A percentile compares a stretch with the other conserved stretches of the same genome.
Conservation (phyloP, 495 filamentous ascomycete genomes). For the Hypoxylon crocopeplum region DNA sequence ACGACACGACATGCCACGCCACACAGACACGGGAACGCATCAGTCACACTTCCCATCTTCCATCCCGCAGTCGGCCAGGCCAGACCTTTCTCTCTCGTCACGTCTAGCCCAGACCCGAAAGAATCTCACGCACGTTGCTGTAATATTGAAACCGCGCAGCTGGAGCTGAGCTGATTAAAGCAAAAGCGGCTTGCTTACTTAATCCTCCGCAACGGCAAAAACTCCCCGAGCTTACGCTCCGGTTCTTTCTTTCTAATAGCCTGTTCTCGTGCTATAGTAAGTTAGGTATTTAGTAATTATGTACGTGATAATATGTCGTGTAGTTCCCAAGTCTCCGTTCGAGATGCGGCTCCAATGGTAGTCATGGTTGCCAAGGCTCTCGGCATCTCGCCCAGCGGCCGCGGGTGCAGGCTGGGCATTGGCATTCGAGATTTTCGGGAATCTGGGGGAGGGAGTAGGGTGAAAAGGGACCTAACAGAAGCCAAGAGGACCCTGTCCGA, state of each 20-base stretch:
- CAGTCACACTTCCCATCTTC: slow-evolving; percentile 17
- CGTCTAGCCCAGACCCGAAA: slow-evolving; percentile 19
- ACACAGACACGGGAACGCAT: slow-evolving; percentile 13
- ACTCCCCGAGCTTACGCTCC: no score
- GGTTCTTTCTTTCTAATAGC: no score
- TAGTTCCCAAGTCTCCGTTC: no score
- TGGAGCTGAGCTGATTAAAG: background rate
- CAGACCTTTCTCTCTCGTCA: slow-evolving; percentile 15
- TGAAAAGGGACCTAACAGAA: slow-evolving; percentile 22
- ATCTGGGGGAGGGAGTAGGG: slow-evolving; percentile 1
- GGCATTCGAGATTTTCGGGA: slow-evolving; percentile 25
- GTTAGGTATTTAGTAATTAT: no score
- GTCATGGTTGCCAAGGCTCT: slow-evolving; percentile 26
- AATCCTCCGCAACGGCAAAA: background rate
- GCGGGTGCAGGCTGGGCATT: slow-evolving; percentile 38
- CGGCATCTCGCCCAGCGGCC: slow-evolving; percentile 28
- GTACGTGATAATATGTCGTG: background rate
- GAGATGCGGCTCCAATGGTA: slow-evolving; percentile 29
- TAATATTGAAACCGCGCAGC: slow-evolving; percentile 19
- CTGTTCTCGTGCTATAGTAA: no score
- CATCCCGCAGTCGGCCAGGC: no score
- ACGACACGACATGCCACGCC: no score
- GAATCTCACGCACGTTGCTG: slow-evolving; percentile 23
- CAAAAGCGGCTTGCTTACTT: background rate
- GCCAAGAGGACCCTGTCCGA: slow-evolving; percentile 10